Evolutionary conservation across 257 asterid species (phyloP), one percentile per base, ranked within the genome.

Genomic region (Jacaranda mimosifolia): DNA sequence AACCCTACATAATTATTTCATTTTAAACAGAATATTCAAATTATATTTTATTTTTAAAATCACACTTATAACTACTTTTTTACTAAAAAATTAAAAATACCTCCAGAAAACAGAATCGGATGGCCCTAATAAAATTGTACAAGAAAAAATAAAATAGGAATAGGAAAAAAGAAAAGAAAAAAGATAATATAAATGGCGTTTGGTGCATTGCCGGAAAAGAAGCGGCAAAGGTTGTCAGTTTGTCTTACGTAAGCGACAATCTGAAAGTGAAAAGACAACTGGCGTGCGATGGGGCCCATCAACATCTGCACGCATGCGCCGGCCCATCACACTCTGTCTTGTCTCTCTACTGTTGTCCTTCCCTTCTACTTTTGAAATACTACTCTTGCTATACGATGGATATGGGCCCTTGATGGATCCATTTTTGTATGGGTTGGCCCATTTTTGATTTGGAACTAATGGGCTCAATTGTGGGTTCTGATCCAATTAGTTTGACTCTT

Each of bases 281-380:
- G 79, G 69, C 77, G 38, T 70, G 70, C 53, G 5, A 38, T 51
- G 68, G 81, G 77, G 80, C 77, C 76, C 73, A 70, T 35, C 38
- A 48, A 8, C 65, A 73, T 18, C 63, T 17, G 14, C 62, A 40
- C 85, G 85, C 82, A 77, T 81, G 85, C 82, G 75, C 76, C 82
- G 82, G 85, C 85, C 85, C 82, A 81, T 76, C 76, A 81, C 45
- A 17, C 38, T 55, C 64, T 75, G 55, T 17, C 75, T 10, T 67
- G 75, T 56, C 83, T 2, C 82, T 42, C 4, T 55, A 3, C 36
- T 17, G 3, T 17, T 70, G 57, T 18, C 38, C 43, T 36, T 15
- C 12, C n/a, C 2, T n/a, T 53, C 9, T 53, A 12, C 46, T 12
- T 49, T 14, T 49, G 12, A 45, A 45, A 45, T 42, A 42, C 6